Percentiles rank a stretch among this genome's conserved stretches.
These are phyloP conservation scores for Penicillium occitanis DNA, from an alignment of 2,329 filamentous ascomycete genomes.

Conservation along the genomic window DNA sequence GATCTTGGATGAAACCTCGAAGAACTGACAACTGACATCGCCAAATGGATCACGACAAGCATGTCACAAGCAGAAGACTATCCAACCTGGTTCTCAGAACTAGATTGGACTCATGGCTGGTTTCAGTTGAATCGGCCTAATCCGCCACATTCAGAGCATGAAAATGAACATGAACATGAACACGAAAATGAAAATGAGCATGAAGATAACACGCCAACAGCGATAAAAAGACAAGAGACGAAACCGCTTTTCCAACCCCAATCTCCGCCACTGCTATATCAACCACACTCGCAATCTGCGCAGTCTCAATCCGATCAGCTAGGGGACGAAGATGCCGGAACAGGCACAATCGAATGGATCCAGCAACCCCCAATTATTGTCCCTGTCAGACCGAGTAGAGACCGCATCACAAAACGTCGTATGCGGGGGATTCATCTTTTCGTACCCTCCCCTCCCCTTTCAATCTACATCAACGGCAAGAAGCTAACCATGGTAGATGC, in stretches of 20 bases:
- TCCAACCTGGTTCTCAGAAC: constrained; percentile 3
- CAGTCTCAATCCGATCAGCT: constrained; percentile 5
- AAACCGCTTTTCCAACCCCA: not conserved
- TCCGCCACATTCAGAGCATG: not conserved
- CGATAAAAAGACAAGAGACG: not conserved
- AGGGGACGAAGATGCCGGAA: not conserved
- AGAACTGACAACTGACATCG: not conserved
- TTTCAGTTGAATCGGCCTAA: not conserved
- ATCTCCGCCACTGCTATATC: not conserved
- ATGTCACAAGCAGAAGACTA: constrained; percentile 8
- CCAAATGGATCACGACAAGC: not conserved
- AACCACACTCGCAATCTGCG: not conserved
- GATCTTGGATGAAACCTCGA: not conserved
- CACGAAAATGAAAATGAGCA: not conserved
- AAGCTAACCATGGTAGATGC: constrained; percentile 29
- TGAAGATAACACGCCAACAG: not conserved
- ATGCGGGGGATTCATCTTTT: constrained; percentile 31
- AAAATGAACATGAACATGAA: not conserved
- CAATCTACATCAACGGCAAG: too few species aligned
- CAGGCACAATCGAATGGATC: constrained; percentile 5
- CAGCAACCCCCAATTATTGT: constrained; percentile 5
- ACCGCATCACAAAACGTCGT: constrained; percentile 8
- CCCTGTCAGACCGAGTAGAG: constrained; percentile 12
- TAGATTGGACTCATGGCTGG: constrained; percentile 8
- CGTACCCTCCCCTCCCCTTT: constrained; percentile 15